Percentiles rank a stretch among this genome's conserved stretches.
Evolutionary conservation across 2,329 filamentous ascomycete species (phyloP).

Genomic region (Trichoderma gracile): DNA sequence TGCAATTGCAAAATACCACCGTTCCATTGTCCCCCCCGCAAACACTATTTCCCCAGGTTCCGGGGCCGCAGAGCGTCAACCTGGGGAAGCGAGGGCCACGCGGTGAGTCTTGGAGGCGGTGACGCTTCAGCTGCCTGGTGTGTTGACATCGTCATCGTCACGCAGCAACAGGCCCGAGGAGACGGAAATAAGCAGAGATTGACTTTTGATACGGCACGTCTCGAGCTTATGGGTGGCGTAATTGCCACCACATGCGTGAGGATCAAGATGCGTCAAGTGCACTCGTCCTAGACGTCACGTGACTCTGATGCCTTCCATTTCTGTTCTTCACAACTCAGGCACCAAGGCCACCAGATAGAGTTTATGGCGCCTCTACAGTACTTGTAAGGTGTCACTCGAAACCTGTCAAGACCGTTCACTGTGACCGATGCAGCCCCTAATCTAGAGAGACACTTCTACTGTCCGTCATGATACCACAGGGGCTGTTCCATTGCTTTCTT

Average conservation of each 20-base stretch:
- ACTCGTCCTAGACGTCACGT: slow-evolving; percentile 5
- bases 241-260: slow-evolving; percentile 2
- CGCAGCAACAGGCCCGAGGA: no score
- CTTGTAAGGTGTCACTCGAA: no score
- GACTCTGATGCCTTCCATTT: neutral
- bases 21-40: slow-evolving; percentile 2
- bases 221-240: slow-evolving; percentile 3
- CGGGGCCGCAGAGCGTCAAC: neutral
- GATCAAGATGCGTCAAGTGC: neutral
- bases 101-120: slow-evolving; percentile 3
- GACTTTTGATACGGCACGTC: neutral
- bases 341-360: neutral
- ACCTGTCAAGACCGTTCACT: neutral
- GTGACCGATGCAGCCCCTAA: no score
- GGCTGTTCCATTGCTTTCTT: no score
- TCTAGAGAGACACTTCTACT: no score
- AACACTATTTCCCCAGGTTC: slow-evolving; percentile 20
- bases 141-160: neutral
- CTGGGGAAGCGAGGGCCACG: slow-evolving; percentile 10
- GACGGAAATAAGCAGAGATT: neutral
- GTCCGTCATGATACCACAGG: no score
- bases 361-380: no score
- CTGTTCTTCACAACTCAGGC: neutral
- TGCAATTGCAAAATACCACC: slow-evolving; percentile 3
- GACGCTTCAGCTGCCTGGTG: neutral